Percentiles rank a stretch among this genome's conserved stretches.
Evolutionary conservation across 1,284 basidiomycete genomes (phyloP).

Genomic region (Malassezia psittaci): DNA sequence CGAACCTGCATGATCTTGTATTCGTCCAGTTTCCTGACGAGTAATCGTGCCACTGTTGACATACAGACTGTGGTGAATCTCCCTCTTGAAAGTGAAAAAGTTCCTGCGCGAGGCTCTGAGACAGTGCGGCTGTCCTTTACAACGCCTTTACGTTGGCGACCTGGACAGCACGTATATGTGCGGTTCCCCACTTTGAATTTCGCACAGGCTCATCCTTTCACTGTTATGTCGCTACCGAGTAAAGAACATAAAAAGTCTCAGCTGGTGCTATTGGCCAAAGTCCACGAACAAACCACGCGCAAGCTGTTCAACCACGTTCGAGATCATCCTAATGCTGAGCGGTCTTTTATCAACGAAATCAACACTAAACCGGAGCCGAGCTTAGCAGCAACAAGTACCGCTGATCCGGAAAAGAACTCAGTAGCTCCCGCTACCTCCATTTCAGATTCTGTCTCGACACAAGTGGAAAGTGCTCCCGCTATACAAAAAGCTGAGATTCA

Average conservation of each 20-base stretch:
- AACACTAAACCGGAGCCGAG: background rate
- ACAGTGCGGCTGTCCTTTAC: constrained; percentile 4
- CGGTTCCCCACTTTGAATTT: constrained; percentile 8
- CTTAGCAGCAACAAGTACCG: background rate
- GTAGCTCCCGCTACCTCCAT: background rate
- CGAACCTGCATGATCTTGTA: constrained; percentile 5
- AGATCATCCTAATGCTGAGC: background rate
- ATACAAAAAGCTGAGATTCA: background rate
- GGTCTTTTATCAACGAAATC: background rate
- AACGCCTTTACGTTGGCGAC: constrained; percentile 12
- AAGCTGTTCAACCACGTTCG: background rate
- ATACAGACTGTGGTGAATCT: background rate
- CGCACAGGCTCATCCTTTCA: constrained; percentile 12
- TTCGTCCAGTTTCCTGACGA: constrained; percentile 5
- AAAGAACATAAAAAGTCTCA: background rate
- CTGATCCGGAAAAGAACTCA: background rate
- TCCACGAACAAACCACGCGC: constrained; percentile 5
- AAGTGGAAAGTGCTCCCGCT: background rate
- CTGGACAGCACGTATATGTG: constrained; percentile 14
- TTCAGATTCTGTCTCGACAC: background rate
- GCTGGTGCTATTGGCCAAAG: constrained; percentile 2
- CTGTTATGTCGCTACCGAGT: constrained; percentile 7
- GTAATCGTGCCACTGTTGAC: background rate
- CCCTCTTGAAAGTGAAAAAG: background rate
- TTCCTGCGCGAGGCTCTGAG: background rate